phyloP scores from a whole-genome alignment of 2,329 filamentous ascomycete genomes.

The Epichloe gansuensis region DNA sequence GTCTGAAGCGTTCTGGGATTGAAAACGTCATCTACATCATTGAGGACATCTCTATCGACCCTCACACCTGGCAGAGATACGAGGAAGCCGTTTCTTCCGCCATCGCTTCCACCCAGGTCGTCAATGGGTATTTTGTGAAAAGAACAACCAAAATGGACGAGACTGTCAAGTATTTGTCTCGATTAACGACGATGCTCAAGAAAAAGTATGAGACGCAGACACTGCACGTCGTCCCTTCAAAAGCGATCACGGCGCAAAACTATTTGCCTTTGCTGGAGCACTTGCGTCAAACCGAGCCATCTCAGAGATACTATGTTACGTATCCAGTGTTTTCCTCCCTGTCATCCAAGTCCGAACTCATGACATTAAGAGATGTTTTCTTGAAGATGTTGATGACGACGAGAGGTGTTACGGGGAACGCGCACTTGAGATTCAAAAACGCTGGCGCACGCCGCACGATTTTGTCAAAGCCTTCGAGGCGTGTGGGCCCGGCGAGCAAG shows the following conservation, averaged over 20 bases:
- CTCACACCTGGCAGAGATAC: slow-evolving; percentile 41
- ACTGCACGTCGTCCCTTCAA: slow-evolving; percentile 54
- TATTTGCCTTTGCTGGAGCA: slow-evolving; percentile 53
- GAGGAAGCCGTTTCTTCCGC: slow-evolving; percentile 59
- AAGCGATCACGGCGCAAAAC: slow-evolving; percentile 48
- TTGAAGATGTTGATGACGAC: slow-evolving; percentile 82
- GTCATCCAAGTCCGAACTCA: slow-evolving; percentile 61
- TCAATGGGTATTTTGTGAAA: slow-evolving; percentile 71
- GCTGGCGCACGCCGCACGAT: slow-evolving; percentile 63
- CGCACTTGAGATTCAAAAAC: slow-evolving; percentile 65
- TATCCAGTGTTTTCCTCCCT: slow-evolving; percentile 62
- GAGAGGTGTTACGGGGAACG: slow-evolving; percentile 65
- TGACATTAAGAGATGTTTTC: slow-evolving; percentile 63
- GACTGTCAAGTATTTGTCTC: slow-evolving; percentile 61
- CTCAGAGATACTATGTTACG: slow-evolving; percentile 46
- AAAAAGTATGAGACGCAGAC: slow-evolving; percentile 47
- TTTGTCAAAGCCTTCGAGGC: slow-evolving; percentile 58
- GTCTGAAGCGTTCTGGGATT: slow-evolving; percentile 59
- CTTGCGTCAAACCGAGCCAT: slow-evolving; percentile 39
- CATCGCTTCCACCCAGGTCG: slow-evolving; percentile 65
- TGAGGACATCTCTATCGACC: slow-evolving; percentile 56
- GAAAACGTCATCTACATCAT: slow-evolving; percentile 68
- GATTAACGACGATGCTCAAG: slow-evolving; percentile 58
- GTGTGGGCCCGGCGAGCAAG: slow-evolving; percentile 35
- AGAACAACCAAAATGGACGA: slow-evolving; percentile 65